Evolutionary conservation across 805 yeast genomes (phyloP).

Genomic region (Groenewaldozyma salmanticensis): DNA sequence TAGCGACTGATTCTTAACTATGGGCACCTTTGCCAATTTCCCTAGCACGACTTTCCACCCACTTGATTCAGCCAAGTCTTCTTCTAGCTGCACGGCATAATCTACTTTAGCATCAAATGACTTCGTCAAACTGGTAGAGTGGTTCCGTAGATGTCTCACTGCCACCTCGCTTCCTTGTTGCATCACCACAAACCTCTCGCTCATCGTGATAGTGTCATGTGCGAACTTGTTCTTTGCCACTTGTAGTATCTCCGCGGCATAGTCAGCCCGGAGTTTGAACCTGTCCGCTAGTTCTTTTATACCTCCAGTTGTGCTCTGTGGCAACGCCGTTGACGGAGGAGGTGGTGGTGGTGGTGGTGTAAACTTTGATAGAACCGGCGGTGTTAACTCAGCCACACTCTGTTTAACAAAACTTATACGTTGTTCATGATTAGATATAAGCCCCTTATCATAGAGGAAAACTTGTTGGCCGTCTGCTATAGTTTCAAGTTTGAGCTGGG

Average conservation of each 20-base stretch:
- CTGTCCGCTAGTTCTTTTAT: not conserved
- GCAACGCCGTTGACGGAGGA: no score
- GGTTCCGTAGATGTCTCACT: slow-evolving; percentile 18
- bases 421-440: slow-evolving; percentile 4
- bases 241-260: slow-evolving; percentile 9
- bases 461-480: slow-evolving; percentile 19
- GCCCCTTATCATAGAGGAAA: slow-evolving; percentile 20
- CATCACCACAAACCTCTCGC: slow-evolving; percentile 13
- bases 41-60: not conserved
- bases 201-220: not conserved
- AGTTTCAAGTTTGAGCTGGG: slow-evolving; percentile 21
- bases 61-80: slow-evolving; percentile 10
- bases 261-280: slow-evolving; percentile 6
- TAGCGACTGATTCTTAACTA: not conserved
- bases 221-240: not conserved
- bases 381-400: not conserved
- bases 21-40: not conserved
- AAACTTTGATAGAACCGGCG: not conserved
- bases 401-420: not conserved
- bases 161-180: slow-evolving; percentile 20
- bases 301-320: not conserved
- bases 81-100: slow-evolving; percentile 15
- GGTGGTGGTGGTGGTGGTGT: not conserved
- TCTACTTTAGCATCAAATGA: slow-evolving; percentile 18
- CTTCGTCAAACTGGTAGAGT: slow-evolving; percentile 15